Evolutionary conservation across 441 rosid species (phyloP).

Genomic region (Jatropha multifida): DNA sequence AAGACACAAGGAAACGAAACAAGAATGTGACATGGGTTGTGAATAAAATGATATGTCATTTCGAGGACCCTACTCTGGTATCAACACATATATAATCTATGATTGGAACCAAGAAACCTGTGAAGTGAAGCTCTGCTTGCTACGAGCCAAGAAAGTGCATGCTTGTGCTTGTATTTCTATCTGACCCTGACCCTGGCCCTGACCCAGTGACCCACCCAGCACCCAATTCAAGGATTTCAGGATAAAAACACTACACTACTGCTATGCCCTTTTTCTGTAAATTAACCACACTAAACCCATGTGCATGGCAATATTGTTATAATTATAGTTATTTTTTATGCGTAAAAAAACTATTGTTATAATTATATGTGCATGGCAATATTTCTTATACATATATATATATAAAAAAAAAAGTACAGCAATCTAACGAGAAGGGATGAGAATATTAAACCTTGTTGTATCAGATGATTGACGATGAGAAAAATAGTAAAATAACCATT

Average conservation of each 20-base stretch:
- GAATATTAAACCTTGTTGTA: not conserved
- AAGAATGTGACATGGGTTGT: constrained; percentile 9
- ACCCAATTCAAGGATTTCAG: not conserved
- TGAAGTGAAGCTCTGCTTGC: too few species aligned
- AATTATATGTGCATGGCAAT: constrained; percentile 3
- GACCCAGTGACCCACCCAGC: not conserved
- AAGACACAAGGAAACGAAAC: not conserved
- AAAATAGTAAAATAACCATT: not conserved
- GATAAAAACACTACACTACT: not conserved
- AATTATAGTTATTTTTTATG: too few species aligned
- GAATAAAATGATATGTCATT: constrained; percentile 25
- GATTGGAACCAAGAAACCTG: constrained; percentile 13
- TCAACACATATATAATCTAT: not conserved
- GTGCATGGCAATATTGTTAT: too few species aligned
- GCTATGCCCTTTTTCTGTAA: not conserved
- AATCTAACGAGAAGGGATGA: not conserved
- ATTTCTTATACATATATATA: not conserved
- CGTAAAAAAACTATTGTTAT: not conserved
- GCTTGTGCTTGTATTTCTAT: not conserved
- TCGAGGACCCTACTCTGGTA: constrained; percentile 28
- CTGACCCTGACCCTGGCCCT: not conserved
- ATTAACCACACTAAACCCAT: not conserved
- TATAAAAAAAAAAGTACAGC: not conserved
- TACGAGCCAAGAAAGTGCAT: constrained; percentile 14
- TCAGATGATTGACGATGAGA: not conserved